These are phyloP conservation scores for Dichotomocladium elegans DNA, from an alignment of 371 early-diverging fungal species.

Conservation along the genomic window DNA sequence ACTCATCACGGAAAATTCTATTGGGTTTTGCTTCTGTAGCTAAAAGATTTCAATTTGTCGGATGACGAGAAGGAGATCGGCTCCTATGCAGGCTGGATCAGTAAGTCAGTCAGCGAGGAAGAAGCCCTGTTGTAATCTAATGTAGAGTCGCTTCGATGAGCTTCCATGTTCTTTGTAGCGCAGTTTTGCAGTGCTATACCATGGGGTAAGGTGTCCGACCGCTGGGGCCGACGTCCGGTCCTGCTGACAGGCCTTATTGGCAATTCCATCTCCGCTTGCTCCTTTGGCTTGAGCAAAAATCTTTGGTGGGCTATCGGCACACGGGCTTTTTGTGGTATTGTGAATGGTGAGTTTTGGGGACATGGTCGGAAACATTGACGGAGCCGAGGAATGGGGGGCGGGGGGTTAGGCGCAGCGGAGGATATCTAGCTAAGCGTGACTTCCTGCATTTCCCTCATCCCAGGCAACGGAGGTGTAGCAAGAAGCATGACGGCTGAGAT, in stretches of 20 bases:
- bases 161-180: conserved; percentile 51
- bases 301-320: conserved; percentile 64
- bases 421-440: too few relatives aligned
- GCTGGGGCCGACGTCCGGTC: conserved; percentile 78
- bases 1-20: background rate
- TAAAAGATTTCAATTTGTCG: conserved; percentile 57
- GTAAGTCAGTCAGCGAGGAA: conserved; percentile 18
- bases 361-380: too few relatives aligned
- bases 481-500: conserved; percentile 86
- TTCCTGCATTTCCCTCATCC: background rate
- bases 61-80: conserved; percentile 63
- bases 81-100: conserved; percentile 64
- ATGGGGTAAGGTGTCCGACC: conserved; percentile 58
- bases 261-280: conserved; percentile 58
- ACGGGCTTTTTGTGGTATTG: conserved; percentile 73
- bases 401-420: too few relatives aligned
- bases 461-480: conserved; percentile 80
- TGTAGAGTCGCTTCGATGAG: conserved; percentile 11
- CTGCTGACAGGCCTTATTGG: conserved; percentile 75
- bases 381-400: too few relatives aligned
- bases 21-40: conserved; percentile 20
- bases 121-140: background rate
- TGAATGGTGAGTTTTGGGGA: conserved; percentile 62
- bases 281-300: conserved; percentile 74
- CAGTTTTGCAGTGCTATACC: conserved; percentile 53